Percentiles rank a stretch among this genome's conserved stretches.
Conservation (phyloP, 2,329 filamentous ascomycete species). For the Colletotrichum sp. region DNA sequence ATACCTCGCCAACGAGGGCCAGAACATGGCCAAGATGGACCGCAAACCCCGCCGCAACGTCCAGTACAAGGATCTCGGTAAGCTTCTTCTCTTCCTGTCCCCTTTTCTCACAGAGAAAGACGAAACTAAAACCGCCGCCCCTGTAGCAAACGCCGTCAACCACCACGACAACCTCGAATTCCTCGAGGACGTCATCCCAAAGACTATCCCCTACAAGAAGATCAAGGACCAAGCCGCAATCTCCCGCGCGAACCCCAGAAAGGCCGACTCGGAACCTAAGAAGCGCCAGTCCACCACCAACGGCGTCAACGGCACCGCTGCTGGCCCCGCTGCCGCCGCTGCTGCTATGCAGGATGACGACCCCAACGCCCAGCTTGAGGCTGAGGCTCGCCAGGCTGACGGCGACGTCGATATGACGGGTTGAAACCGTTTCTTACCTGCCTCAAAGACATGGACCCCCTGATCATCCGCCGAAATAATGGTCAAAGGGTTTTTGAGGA, state of each 20-base stretch:
- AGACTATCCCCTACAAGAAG: conserved; percentile 81
- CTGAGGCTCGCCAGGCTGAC: conserved; percentile 58
- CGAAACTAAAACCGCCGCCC: not conserved
- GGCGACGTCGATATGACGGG: conserved; percentile 67
- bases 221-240: conserved; percentile 69
- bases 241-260: conserved; percentile 51
- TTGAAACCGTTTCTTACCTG: conserved; percentile 31
- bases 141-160: conserved; percentile 79
- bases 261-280: conserved; percentile 43
- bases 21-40: conserved; percentile 89
- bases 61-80: conserved; percentile 93
- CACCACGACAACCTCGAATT: conserved; percentile 96
- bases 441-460: not conserved
- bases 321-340: not conserved
- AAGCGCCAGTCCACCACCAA: conserved; percentile 26
- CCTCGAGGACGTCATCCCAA: conserved; percentile 87
- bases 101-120: not conserved
- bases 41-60: conserved; percentile 91
- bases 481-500: not conserved
- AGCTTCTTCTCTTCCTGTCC: conserved; percentile 24
- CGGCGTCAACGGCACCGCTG: conserved; percentile 20
- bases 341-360: conserved; percentile 35
- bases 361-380: conserved; percentile 58
- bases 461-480: not conserved
- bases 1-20: conserved; percentile 82